Percentiles rank a stretch among this genome's conserved stretches.
These are phyloP conservation scores for Plasmodium berghei DNA, from an alignment of 169 alveolate genomes.

Conservation along the genomic window DNA sequence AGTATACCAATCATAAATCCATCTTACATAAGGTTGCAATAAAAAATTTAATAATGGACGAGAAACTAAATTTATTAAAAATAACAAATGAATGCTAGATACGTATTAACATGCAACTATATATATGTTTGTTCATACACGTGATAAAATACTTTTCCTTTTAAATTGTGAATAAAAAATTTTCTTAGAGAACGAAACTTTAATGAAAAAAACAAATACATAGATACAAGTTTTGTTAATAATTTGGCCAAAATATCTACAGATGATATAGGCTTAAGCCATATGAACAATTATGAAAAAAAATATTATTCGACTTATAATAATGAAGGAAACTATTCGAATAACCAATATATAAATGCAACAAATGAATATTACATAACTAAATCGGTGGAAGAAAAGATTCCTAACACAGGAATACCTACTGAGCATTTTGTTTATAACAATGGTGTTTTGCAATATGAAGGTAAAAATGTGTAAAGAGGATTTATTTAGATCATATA, in stretches of 20 bases:
- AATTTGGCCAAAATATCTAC: conserved; percentile 36
- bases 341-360: conserved; percentile 50
- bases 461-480: conserved; percentile 22
- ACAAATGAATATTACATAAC: conserved; percentile 63
- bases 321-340: not conserved
- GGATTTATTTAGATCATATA: not conserved
- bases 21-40: conserved; percentile 36
- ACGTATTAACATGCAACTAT: not conserved
- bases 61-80: not conserved
- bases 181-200: conserved; percentile 43
- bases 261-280: conserved; percentile 29
- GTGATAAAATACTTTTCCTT: not conserved
- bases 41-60: not conserved
- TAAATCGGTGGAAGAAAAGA: conserved; percentile 54
- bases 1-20: conserved; percentile 26
- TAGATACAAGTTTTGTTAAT: conserved; percentile 43
- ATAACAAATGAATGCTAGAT: not conserved
- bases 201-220: conserved; percentile 15
- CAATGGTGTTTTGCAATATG: conserved; percentile 31
- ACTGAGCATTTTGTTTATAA: conserved; percentile 29
- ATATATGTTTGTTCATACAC: not conserved
- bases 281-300: conserved; percentile 5
- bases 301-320: conserved; percentile 42
- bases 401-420: conserved; percentile 57
- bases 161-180: not conserved